Base-by-base conservation (phyloP, 441 rosid species). In the Eruca vesicaria region DNA sequence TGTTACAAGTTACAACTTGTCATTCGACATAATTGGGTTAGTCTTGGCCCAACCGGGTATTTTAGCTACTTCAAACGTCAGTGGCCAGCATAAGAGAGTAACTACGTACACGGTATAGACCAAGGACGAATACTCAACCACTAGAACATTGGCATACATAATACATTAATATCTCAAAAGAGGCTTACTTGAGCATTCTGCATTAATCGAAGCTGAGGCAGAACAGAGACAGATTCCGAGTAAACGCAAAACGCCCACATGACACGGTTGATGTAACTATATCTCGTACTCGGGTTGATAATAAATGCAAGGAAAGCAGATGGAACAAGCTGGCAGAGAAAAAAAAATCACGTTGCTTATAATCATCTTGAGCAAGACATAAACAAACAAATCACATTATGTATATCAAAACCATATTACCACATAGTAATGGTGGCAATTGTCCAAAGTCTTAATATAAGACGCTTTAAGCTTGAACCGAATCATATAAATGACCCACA, bases 171-270 rank as follows among this genome's bases (percentile, higher is more conserved):
- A 48, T 66, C 64, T 35, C 28, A 56, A 38, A 48, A 48, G 19
- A 1, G 4, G n/a, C 62, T 62, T 11, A 93, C 98, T 91, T 88
- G 90, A 14, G 91, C 92, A 45, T 90, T 93, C 56, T 90, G 96
- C 92, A 93, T 93, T 66, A 91, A 73, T 1, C 96, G 88, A 75
- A 93, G 92, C 78, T 93, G 98, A 71, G 98, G 98, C 71, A 87
- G 74, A 69, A 91, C 94, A 6, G 97, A 90, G 70, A 93, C 86
- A 23, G 94, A 80, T 73, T 93, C 96, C 23, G 84, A 31, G 67
- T 82, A 90, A 50, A 82, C 86, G 18, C 86, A 80, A 61, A 93
- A 88, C 3, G 96, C 96, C 89, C 93, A 93, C 36, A 88, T 52
- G 64, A 81, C 26, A 69, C 77, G 77, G 5, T 52, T n/a, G 9